Percentiles rank a stretch among this genome's conserved stretches.
phyloP scores from a whole-genome alignment of 2,329 filamentous ascomycete genomes.

The Neopestalotiopsis rosae region DNA sequence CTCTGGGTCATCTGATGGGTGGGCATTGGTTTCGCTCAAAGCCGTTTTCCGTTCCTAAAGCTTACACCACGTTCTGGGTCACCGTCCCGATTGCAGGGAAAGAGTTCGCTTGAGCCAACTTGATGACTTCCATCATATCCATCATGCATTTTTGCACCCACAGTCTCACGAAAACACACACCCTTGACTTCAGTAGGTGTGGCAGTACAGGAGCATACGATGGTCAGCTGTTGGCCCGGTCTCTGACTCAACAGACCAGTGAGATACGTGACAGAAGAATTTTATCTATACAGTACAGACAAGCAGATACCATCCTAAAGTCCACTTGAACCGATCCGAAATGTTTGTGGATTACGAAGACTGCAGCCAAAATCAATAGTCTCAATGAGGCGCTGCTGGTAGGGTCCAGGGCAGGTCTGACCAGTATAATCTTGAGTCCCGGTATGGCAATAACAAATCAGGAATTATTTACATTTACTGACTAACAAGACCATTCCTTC shows the following conservation, averaged over 20 bases:
- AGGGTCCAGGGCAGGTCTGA: too few species aligned
- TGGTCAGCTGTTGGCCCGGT: not conserved
- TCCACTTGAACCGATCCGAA: not conserved
- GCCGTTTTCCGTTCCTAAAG: not conserved
- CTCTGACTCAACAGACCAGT: not conserved
- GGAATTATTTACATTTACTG: not conserved
- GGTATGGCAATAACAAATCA: not conserved
- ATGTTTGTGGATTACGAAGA: not conserved
- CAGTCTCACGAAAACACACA: not conserved
- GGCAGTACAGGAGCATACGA: not conserved
- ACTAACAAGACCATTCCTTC: not conserved
- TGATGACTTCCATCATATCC: not conserved
- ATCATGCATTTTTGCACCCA: not conserved
- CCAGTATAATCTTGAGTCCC: not conserved
- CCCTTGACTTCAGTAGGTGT: not conserved
- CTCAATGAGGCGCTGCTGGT: not conserved
- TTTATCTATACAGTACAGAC: not conserved
- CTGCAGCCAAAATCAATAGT: conserved; percentile 15
- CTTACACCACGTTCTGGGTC: not conserved
- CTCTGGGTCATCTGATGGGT: too few species aligned
- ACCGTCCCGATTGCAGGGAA: not conserved
- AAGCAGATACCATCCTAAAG: conserved; percentile 1
- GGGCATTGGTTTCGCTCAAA: conserved; percentile 6
- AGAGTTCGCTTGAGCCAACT: not conserved
- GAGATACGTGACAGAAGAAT: not conserved